A percentile compares a stretch with the other conserved stretches of the same genome.
Evolutionary conservation across 2,329 filamentous ascomycete species (phyloP).

Genomic region (Arthrocladium fulminans): DNA sequence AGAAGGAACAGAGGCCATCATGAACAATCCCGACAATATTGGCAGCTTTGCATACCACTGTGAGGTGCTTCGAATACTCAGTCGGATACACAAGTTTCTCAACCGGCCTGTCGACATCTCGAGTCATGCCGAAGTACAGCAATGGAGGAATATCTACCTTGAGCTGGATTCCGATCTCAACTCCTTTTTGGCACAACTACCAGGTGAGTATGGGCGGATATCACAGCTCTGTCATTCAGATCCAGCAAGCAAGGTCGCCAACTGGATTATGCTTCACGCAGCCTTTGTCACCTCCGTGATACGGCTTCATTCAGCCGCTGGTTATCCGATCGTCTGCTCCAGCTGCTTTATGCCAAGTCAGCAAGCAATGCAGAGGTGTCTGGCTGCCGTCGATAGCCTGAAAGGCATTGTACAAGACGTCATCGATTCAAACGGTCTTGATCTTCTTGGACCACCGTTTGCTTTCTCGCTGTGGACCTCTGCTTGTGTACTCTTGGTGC

Average conservation of each 20-base stretch:
- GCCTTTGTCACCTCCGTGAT: conserved; percentile 89
- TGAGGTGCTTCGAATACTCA: conserved; percentile 78
- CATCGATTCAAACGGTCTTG: conserved; percentile 61
- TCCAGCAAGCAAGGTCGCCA: conserved; percentile 58
- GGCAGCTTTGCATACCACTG: conserved; percentile 86
- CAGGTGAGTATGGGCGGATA: conserved; percentile 76
- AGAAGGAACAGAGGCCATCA: conserved; percentile 50
- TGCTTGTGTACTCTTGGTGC: conserved; percentile 75
- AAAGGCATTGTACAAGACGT: conserved; percentile 71
- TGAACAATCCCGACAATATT: conserved; percentile 67
- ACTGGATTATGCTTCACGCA: conserved; percentile 85
- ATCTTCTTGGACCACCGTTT: conserved; percentile 79
- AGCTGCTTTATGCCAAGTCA: conserved; percentile 85
- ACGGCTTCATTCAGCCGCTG: conserved; percentile 80
- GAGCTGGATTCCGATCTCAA: conserved; percentile 72
- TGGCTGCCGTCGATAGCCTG: conserved; percentile 74
- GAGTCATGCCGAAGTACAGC: conserved; percentile 71
- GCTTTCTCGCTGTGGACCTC: conserved; percentile 91
- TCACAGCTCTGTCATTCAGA: conserved; percentile 62
- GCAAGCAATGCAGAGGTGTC: conserved; percentile 72
- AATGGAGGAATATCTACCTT: conserved; percentile 81
- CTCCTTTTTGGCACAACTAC: conserved; percentile 75
- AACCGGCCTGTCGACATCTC: conserved; percentile 86
- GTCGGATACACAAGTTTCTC: conserved; percentile 77
- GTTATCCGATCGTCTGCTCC: conserved; percentile 81